Evolutionary conservation across 805 yeast species (phyloP).

Genomic region (Nakazawaea ishiwadae): DNA sequence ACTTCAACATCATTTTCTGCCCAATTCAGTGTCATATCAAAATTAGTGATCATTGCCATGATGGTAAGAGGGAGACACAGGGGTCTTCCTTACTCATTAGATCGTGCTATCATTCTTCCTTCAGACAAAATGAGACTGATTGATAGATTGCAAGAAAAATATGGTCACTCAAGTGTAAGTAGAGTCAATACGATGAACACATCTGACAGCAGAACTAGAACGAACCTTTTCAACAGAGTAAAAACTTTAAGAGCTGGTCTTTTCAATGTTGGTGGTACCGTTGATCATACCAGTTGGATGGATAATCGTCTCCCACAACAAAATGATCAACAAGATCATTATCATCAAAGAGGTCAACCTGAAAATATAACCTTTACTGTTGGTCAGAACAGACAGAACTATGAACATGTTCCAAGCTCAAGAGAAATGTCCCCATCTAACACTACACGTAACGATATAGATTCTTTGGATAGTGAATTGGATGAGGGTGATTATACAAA

Average conservation of each 20-base stretch:
- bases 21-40: slow-evolving; percentile 67
- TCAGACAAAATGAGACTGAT: slow-evolving; percentile 58
- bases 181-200: slow-evolving; percentile 4
- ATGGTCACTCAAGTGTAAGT: slow-evolving; percentile 1
- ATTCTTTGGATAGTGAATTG: not conserved
- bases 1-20: slow-evolving; percentile 67
- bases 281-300: slow-evolving; percentile 6
- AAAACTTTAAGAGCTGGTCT: slow-evolving; percentile 10
- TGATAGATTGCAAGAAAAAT: slow-evolving; percentile 49
- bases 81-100: slow-evolving; percentile 90
- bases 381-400: not conserved
- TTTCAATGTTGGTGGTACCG: slow-evolving; percentile 8
- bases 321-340: not conserved
- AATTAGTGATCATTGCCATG: slow-evolving; percentile 81
- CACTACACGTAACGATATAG: not conserved
- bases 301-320: slow-evolving; percentile 7
- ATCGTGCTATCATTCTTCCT: slow-evolving; percentile 89
- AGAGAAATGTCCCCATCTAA: not conserved
- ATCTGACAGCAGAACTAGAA: slow-evolving; percentile 6
- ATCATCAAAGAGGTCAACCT: slow-evolving; percentile 10
- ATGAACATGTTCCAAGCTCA: not conserved
- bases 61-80: slow-evolving; percentile 95
- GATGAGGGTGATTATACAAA: not conserved
- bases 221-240: slow-evolving; percentile 8
- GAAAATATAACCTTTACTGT: slow-evolving; percentile 10